Percentiles rank a stretch among this genome's conserved stretches.
These are phyloP conservation scores for Nannochloropsis oceanica DNA, from an alignment of 108 stramenopile species.

Conservation along the genomic window DNA sequence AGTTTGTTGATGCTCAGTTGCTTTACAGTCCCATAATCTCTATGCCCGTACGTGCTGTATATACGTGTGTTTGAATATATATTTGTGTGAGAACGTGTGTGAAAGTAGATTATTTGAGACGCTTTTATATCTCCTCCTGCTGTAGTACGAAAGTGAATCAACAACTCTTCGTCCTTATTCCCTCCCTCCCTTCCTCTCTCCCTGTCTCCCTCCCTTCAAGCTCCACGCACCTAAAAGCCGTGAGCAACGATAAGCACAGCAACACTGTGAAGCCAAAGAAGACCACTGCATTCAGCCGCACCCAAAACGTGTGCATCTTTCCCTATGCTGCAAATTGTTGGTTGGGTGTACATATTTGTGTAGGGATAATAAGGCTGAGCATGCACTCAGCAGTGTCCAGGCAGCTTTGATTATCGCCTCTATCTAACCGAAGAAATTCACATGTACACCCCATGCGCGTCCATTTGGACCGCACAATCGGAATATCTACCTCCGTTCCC, in stretches of 20 bases:
- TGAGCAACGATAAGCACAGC: constrained; percentile 64
- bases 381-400: no score
- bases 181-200: neutral
- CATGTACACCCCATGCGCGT: no score
- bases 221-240: constrained; percentile 44
- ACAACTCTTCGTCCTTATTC: neutral
- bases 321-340: neutral
- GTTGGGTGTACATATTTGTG: no score
- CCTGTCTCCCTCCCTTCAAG: constrained; percentile 1
- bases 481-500: no score
- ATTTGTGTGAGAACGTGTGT: neutral
- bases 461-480: no score
- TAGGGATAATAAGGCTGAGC: no score
- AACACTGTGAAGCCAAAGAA: constrained; percentile 94
- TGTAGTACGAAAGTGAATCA: no score
- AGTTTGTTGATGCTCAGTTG: neutral
- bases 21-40: neutral
- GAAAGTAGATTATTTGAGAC: no score
- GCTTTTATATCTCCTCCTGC: no score
- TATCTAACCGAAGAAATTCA: no score
- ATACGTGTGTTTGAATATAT: no score
- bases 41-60: neutral
- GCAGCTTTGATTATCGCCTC: no score
- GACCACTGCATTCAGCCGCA: constrained; percentile 89
- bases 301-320: constrained; percentile 58